These are phyloP conservation scores for Oxytropis ochrocephala DNA, from an alignment of 306 rosid genomes.

Conservation along the genomic window DNA sequence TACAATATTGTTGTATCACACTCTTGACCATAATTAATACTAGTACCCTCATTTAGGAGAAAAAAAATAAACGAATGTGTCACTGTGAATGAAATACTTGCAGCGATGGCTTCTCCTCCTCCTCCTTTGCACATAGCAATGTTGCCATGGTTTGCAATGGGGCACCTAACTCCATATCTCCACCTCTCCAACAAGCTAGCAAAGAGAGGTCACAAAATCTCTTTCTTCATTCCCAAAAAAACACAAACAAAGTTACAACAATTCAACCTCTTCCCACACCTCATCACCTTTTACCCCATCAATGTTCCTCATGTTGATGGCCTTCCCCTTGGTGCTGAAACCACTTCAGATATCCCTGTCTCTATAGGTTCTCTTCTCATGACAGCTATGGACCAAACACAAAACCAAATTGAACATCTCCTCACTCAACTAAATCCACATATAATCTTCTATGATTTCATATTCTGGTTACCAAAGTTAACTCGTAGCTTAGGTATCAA, in stretches of 20 bases:
- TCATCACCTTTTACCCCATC: constrained; percentile 18
- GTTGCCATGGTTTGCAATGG: constrained; percentile 35
- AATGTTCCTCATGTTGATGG: constrained; percentile 26
- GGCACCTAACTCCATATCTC: constrained; percentile 20
- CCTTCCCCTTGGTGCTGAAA: constrained; percentile 25
- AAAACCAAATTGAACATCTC: constrained; percentile 4
- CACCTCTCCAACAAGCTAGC: constrained; percentile 32
- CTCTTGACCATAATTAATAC: too few species aligned
- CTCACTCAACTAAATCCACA: constrained; percentile 16
- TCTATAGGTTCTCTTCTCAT: not conserved
- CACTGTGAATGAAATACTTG: too few species aligned
- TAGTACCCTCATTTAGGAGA: too few species aligned
- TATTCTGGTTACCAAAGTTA: constrained; percentile 27
- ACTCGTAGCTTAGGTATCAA: constrained; percentile 18
- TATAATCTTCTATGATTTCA: constrained; percentile 25
- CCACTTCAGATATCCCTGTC: constrained; percentile 24
- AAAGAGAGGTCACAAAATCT: constrained; percentile 23
- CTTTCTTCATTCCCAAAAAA: not conserved
- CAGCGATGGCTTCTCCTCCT: not conserved
- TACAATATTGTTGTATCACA: too few species aligned
- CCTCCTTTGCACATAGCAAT: constrained; percentile 18
- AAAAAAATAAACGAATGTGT: too few species aligned
- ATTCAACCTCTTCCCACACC: constrained; percentile 14
- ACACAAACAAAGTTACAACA: not conserved
- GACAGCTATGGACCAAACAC: constrained; percentile 29